Evolutionary conservation across 1,139 yeast species (phyloP), one percentile per base, ranked within the genome.

Genomic region (Dujonia santamariae): DNA sequence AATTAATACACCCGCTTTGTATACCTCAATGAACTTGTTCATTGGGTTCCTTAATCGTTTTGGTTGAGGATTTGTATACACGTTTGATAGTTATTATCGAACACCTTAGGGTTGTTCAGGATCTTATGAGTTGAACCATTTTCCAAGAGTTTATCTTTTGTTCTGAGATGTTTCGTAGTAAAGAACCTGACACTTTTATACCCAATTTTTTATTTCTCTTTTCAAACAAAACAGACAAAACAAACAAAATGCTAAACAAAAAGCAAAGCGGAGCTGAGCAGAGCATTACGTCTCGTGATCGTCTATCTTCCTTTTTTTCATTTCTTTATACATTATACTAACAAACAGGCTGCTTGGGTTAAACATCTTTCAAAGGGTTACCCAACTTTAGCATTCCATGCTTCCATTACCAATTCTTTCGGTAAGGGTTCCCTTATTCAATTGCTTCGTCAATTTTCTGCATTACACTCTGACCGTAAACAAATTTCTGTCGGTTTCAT

Each of bases 371-470:
- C 97, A 2, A 88, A 86, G 54, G 85, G 80, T 41, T 87, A 79
- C 55, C 98, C 98, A 32, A 92, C 98, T 3, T 71, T 92, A 51
- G 98, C 98, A 43, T 92, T 92, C 72, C 98, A 92, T 61, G 97
- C 98, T 3, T 88, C 97, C 4, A 92, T 92, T 48, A 92, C 95
- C 46, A 92, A 92, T 59, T 88, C 97, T 0, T 92, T 92, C 56
- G 98, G 98, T 66, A 92, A 92, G 58, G 98, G 98, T 49, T 86
- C 96, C 22, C 71, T 92, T 54, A 92, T 92, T 54, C 97, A 90
- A 62, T 71, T 92, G 40, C 70, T 92, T 48, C 81, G 98, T 59
- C 98, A 92, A 65, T 92, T 90, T 53, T 84, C 96, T 5, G 73
- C 87, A 24, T 70, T 92, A 48, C 98, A 92, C 59, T 73, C 85